These are phyloP conservation scores for Trametes cinnabarina DNA, from an alignment of 768 basidiomycete species.

Conservation along the genomic window DNA sequence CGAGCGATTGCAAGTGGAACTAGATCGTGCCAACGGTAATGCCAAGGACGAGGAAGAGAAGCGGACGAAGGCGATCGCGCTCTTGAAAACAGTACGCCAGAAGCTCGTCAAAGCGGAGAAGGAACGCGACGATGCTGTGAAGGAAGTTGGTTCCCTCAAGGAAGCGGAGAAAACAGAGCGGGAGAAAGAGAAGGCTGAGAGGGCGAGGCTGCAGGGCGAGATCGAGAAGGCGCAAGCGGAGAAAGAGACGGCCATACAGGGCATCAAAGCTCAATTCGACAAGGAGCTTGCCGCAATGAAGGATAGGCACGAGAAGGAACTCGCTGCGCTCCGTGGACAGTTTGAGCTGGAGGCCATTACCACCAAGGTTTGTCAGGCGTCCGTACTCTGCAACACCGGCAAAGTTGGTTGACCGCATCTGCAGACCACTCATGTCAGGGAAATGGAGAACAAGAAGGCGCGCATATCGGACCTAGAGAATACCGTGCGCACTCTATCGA, in stretches of 20 bases:
- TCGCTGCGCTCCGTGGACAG: constrained; percentile 60
- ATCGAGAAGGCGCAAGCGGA: constrained; percentile 59
- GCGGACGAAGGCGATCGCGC: constrained; percentile 85
- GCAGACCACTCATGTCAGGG: constrained; percentile 69
- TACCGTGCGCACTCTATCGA: constrained; percentile 63
- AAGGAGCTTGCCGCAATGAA: constrained; percentile 59
- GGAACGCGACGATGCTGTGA: constrained; percentile 77
- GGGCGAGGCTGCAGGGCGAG: constrained; percentile 56
- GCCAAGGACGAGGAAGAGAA: constrained; percentile 98
- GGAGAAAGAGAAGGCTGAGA: constrained; percentile 51
- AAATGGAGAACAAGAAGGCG: constrained; percentile 54
- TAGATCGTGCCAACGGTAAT: constrained; percentile 53
- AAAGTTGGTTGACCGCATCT: not conserved
- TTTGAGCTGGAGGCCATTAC: constrained; percentile 75
- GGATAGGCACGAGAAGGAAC: constrained; percentile 76
- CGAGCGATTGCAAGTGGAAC: constrained; percentile 59
- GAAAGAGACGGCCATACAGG: constrained; percentile 59
- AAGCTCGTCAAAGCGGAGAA: constrained; percentile 97
- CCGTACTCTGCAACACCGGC: not conserved
- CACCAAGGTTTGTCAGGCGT: constrained; percentile 53
- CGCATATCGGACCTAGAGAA: constrained; percentile 70
- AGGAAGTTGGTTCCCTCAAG: constrained; percentile 50
- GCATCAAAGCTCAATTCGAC: constrained; percentile 66
- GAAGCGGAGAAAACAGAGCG: constrained; percentile 55
- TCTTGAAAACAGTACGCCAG: constrained; percentile 93